Evolutionary conservation across 73 alveolate species (phyloP).

Genomic region (Strombidium stylifer): DNA sequence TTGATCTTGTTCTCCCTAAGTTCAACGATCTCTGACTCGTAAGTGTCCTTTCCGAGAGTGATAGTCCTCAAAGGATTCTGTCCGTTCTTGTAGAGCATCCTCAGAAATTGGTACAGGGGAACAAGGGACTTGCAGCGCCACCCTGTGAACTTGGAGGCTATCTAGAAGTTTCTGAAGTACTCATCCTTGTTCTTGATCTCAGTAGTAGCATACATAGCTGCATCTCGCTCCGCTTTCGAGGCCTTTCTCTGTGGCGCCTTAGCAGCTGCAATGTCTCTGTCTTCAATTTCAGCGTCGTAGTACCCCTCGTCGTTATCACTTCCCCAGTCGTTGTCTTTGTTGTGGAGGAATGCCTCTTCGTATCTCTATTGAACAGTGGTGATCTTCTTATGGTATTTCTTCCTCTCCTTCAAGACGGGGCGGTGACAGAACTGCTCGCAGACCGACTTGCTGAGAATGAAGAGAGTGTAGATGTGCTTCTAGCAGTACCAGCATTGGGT

Average conservation of each 20-base stretch:
- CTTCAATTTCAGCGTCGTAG: constrained; percentile 39
- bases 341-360: constrained; percentile 3
- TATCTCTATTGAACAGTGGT: constrained; percentile 6
- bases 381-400: constrained; percentile 2
- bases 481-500: constrained; percentile 57
- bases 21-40: not conserved
- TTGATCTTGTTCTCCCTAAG: not conserved
- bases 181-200: no score
- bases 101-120: constrained; percentile 20
- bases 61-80: not conserved
- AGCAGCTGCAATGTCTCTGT: not conserved
- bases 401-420: constrained; percentile 18
- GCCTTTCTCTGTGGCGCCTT: no score
- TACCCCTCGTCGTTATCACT: constrained; percentile 36
- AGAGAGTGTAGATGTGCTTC: constrained; percentile 38
- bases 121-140: constrained; percentile 15
- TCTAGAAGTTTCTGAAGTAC: not conserved
- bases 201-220: no score
- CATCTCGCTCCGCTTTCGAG: no score
- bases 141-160: constrained; percentile 3
- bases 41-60: constrained; percentile 6
- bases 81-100: constrained; percentile 4
- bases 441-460: constrained; percentile 34
- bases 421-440: no score
- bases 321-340: constrained; percentile 34